phyloP scores from a whole-genome alignment of 257 asterid species.

The Solanum acaule region DNA sequence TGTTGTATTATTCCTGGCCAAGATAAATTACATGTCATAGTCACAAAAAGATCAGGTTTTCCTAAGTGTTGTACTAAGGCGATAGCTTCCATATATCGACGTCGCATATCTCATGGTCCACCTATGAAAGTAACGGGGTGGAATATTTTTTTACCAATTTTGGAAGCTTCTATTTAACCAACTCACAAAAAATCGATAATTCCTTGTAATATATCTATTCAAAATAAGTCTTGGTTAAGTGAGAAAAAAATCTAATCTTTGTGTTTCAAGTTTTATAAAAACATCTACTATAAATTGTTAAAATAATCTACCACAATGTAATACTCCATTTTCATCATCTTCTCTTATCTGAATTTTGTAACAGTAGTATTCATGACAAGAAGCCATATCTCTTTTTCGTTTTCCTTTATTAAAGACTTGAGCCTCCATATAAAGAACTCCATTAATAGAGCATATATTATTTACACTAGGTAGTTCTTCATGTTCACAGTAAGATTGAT shows the following conservation, averaged over 20 bases:
- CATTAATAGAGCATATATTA: background rate
- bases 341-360: background rate
- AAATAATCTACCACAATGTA: background rate
- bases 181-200: background rate
- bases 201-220: background rate
- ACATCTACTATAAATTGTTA: no score
- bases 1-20: background rate
- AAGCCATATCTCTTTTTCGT: background rate
- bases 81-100: background rate
- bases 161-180: background rate
- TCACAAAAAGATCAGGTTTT: background rate
- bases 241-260: background rate
- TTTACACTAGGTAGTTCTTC: background rate
- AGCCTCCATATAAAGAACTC: background rate
- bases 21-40: background rate
- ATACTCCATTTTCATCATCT: background rate
- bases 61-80: background rate
- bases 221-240: background rate
- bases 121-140: background rate
- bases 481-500: background rate
- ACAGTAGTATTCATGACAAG: background rate
- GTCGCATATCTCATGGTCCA: background rate
- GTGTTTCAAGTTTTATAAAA: background rate
- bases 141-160: background rate
- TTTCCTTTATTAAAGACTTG: background rate